phyloP scores from a whole-genome alignment of 257 asterid genomes.

The Jasminum sambac region DNA sequence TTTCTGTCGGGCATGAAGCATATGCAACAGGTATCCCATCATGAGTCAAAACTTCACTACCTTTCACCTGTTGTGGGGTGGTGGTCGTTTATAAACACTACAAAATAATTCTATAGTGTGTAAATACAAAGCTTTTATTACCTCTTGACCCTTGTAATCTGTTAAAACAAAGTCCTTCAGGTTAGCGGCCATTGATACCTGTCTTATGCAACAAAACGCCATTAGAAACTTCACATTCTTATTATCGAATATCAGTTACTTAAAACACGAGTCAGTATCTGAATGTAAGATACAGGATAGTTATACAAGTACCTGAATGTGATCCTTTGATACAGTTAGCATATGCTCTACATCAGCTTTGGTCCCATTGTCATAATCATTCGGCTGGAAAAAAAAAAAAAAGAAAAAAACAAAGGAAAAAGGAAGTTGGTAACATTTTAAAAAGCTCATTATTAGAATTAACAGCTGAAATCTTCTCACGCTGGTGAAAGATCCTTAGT shows the following conservation, averaged over 20 bases:
- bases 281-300: not conserved
- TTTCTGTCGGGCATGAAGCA: slow-evolving; percentile 76
- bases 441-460: not conserved
- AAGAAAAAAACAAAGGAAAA: slow-evolving; percentile 18
- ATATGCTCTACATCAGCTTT: slow-evolving; percentile 47
- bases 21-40: slow-evolving; percentile 78
- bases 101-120: no score
- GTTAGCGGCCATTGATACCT: slow-evolving; percentile 93
- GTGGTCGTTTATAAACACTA: not conserved
- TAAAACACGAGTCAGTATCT: not conserved
- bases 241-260: not conserved
- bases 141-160: slow-evolving; percentile 74
- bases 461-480: not conserved
- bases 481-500: slow-evolving; percentile 5
- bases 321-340: slow-evolving; percentile 79
- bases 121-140: slow-evolving; percentile 23
- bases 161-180: slow-evolving; percentile 69
- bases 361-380: slow-evolving; percentile 73
- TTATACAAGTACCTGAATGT: slow-evolving; percentile 63
- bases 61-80: slow-evolving; percentile 63
- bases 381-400: slow-evolving; percentile 58
- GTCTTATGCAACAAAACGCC: slow-evolving; percentile 15
- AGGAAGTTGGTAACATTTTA: not conserved
- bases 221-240: not conserved
- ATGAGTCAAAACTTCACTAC: slow-evolving; percentile 68